Conservation (phyloP, 495 filamentous ascomycete genomes). For the Podospora sp. region DNA sequence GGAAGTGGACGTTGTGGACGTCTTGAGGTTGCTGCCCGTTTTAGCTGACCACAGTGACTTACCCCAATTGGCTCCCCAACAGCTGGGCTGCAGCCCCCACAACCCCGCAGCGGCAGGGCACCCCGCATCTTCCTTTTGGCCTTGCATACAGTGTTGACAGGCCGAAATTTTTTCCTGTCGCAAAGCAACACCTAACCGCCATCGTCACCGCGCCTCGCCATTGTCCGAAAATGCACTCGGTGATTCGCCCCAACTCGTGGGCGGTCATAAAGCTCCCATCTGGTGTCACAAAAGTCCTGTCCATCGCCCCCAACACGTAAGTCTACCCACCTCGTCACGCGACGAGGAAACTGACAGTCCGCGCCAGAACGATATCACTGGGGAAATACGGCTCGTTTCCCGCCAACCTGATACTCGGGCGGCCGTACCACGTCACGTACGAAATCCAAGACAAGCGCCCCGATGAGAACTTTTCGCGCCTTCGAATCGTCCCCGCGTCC, state of each 20-base stretch:
- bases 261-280: slow-evolving; percentile 71
- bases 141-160: neutral
- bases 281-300: slow-evolving; percentile 61
- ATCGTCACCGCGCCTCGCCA: neutral
- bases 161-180: slow-evolving; percentile 16
- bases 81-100: neutral
- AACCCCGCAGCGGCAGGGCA: slow-evolving; percentile 6
- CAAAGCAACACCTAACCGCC: slow-evolving; percentile 3
- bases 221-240: slow-evolving; percentile 43
- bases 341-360: neutral
- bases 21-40: no score
- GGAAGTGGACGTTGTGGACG: no score
- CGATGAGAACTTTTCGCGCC: slow-evolving; percentile 55
- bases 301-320: slow-evolving; percentile 76
- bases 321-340: slow-evolving; percentile 37
- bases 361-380: slow-evolving; percentile 70
- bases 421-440: slow-evolving; percentile 88
- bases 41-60: neutral
- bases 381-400: slow-evolving; percentile 91
- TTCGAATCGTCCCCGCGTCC: slow-evolving; percentile 77
- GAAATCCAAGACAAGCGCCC: slow-evolving; percentile 74
- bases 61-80: neutral
- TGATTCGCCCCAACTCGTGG: slow-evolving; percentile 64
- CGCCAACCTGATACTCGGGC: slow-evolving; percentile 79
- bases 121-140: neutral